phyloP scores from a whole-genome alignment of 2,329 filamentous ascomycete genomes.

The Curvularia eragrostidis region DNA sequence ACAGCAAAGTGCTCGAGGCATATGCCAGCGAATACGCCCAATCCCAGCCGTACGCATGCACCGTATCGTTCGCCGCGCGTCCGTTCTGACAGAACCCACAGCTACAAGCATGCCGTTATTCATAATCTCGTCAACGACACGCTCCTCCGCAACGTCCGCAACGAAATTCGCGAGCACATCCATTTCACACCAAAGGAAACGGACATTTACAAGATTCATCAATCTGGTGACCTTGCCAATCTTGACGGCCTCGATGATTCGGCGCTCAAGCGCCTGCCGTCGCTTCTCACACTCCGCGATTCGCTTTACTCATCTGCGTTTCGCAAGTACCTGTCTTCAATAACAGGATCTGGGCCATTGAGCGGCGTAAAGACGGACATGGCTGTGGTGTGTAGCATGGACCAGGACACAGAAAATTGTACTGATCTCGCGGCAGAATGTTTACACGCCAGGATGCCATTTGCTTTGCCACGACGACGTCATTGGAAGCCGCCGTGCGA shows the following conservation, averaged over 20 bases:
- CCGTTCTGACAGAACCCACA: constrained; percentile 34
- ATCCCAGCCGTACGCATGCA: constrained; percentile 48
- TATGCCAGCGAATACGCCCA: constrained; percentile 48
- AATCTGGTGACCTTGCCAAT: constrained; percentile 96
- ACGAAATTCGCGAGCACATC: constrained; percentile 88
- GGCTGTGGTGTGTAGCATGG: constrained; percentile 69
- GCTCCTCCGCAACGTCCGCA: constrained; percentile 83
- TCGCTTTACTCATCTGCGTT: constrained; percentile 91
- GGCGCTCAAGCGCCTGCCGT: constrained; percentile 84
- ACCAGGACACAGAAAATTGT: neutral
- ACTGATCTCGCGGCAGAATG: constrained; percentile 61
- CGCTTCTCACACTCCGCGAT: constrained; percentile 89
- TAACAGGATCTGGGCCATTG: constrained; percentile 85
- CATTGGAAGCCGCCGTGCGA: constrained; percentile 93
- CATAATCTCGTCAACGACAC: constrained; percentile 77
- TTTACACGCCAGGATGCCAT: constrained; percentile 96
- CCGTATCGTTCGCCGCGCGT: neutral
- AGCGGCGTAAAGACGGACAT: constrained; percentile 97
- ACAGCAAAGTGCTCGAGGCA: constrained; percentile 41
- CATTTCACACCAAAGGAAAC: constrained; percentile 98
- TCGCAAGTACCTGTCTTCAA: constrained; percentile 83
- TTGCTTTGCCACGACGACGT: constrained; percentile 98
- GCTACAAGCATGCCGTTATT: constrained; percentile 94
- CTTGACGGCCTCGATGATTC: constrained; percentile 90
- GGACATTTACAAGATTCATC: constrained; percentile 99